Evolutionary conservation across 2,329 filamentous ascomycete species (phyloP).

Genomic region (Byssothecium circinans): DNA sequence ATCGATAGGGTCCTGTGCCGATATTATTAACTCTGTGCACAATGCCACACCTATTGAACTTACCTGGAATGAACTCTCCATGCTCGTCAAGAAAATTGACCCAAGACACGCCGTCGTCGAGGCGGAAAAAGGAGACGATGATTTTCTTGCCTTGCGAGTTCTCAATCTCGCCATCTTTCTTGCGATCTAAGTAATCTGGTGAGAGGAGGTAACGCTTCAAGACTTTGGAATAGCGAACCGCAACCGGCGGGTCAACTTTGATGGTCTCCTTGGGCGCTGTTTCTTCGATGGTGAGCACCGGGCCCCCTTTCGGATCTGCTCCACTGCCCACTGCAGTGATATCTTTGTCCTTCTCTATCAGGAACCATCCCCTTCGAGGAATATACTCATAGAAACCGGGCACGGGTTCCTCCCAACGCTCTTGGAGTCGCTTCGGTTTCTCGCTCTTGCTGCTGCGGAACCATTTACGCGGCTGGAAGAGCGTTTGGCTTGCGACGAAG

Average conservation of each 20-base stretch:
- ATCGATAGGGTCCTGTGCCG: conserved; percentile 45
- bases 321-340: conserved; percentile 33
- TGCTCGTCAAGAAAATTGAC: conserved; percentile 54
- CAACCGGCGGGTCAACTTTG: conserved; percentile 36
- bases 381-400: conserved; percentile 55
- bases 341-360: conserved; percentile 46
- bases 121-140: conserved; percentile 51
- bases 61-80: conserved; percentile 53
- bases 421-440: conserved; percentile 45
- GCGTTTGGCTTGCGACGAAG: conserved; percentile 52
- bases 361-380: conserved; percentile 54
- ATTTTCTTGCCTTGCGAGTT: conserved; percentile 41
- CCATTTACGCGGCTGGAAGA: conserved; percentile 55
- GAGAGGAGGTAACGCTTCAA: conserved; percentile 54
- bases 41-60: too few relatives aligned
- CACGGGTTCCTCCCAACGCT: conserved; percentile 53
- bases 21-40: too few relatives aligned
- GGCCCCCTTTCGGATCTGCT: conserved; percentile 15
- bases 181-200: conserved; percentile 51
- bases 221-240: conserved; percentile 52
- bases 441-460: conserved; percentile 47
- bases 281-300: conserved; percentile 8
- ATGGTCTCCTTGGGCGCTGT: conserved; percentile 16
- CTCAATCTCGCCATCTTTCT: conserved; percentile 46
- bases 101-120: conserved; percentile 54